Conservation (phyloP, 139 green algal genomes). For the Closterium sp. region DNA sequence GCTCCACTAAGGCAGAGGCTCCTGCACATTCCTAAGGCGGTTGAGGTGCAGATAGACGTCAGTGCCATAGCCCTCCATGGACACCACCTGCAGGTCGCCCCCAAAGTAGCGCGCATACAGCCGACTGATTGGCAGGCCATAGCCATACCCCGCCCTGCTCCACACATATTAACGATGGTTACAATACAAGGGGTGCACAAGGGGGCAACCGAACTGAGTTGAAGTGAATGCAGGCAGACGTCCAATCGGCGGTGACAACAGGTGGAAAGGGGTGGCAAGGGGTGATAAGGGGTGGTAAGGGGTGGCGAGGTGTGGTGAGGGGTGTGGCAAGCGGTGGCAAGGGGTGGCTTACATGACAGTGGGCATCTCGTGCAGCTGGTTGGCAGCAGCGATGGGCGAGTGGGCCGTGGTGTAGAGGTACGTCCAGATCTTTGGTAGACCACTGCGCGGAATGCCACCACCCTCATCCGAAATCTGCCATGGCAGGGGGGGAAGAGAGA, state of each 20-base stretch:
- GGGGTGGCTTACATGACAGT: conserved; percentile 7
- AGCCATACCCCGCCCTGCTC: conserved; percentile 82
- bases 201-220: not conserved
- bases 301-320: not conserved
- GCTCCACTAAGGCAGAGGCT: conserved; percentile 1
- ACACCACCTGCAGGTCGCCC: conserved; percentile 92
- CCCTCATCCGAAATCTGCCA: conserved; percentile 81
- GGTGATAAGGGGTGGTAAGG: not conserved
- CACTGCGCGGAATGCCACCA: conserved; percentile 88
- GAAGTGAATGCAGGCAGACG: not conserved
- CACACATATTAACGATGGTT: no score
- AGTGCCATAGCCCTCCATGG: conserved; percentile 87
- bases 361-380: conserved; percentile 11
- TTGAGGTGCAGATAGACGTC: conserved; percentile 23
- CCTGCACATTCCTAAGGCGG: conserved; percentile 16
- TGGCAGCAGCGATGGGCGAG: conserved; percentile 58
- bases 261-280: not conserved
- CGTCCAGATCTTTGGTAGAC: conserved; percentile 93
- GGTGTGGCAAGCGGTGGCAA: no score
- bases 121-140: conserved; percentile 88
- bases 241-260: no score
- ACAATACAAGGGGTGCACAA: not conserved
- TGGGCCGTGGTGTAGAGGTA: conserved; percentile 96
- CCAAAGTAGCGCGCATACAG: conserved; percentile 88
- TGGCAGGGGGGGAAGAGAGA: not conserved